Evolutionary conservation across 2,329 filamentous ascomycete genomes (phyloP).

Genomic region (Fusarium anthophilum): DNA sequence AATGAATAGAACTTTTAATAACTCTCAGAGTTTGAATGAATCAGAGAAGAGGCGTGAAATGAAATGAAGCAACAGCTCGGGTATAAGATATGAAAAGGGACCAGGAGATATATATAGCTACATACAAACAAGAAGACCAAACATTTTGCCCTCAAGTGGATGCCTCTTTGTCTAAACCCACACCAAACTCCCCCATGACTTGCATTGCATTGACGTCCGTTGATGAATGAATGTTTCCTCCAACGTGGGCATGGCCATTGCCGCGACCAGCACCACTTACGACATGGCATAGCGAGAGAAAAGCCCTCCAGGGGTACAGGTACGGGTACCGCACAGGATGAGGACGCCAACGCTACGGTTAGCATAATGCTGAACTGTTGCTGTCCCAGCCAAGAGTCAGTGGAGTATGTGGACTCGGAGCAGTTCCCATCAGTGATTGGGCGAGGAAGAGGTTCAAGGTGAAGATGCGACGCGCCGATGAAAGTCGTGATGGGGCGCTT

Average conservation of each 20-base stretch:
- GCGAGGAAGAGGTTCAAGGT: conserved; percentile 19
- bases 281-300: conserved; percentile 14
- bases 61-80: conserved; percentile 8
- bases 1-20: conserved; percentile 14
- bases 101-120: conserved; percentile 30
- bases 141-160: conserved; percentile 22
- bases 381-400: conserved; percentile 22
- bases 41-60: conserved; percentile 19
- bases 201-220: conserved; percentile 32
- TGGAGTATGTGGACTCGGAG: conserved; percentile 31
- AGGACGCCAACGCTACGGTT: conserved; percentile 23
- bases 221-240: conserved; percentile 20
- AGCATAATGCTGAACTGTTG: neutral
- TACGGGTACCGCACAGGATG: neutral
- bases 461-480: conserved; percentile 41
- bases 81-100: conserved; percentile 2
- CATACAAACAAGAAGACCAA: conserved; percentile 16
- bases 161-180: conserved; percentile 35
- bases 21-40: conserved; percentile 12
- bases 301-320: conserved; percentile 20
- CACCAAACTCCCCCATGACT: conserved; percentile 23
- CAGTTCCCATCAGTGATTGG: conserved; percentile 34
- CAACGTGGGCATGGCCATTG: conserved; percentile 16
- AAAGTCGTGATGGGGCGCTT: conserved; percentile 38
- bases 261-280: conserved; percentile 27